These are phyloP conservation scores for Phytophthora fragariaefolia DNA, from an alignment of 352 stramenopile species.

Conservation along the genomic window DNA sequence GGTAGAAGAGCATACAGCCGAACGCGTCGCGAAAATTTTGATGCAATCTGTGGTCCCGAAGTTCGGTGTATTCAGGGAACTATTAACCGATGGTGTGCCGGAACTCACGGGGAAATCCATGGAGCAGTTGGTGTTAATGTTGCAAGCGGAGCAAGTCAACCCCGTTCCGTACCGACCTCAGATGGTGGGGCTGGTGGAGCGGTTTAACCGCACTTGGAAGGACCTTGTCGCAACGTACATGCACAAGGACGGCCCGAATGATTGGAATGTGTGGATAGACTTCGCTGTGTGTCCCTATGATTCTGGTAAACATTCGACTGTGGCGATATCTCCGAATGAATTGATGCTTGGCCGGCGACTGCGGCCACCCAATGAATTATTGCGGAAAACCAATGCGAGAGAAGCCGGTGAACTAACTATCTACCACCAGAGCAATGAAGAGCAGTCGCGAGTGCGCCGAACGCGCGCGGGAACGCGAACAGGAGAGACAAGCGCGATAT, in stretches of 20 bases:
- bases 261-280: neutral
- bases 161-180: neutral
- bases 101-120: neutral
- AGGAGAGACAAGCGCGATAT: neutral
- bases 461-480: neutral
- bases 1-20: neutral
- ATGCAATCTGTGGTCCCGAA: neutral
- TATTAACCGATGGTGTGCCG: neutral
- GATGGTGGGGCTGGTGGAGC: neutral
- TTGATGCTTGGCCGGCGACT: neutral
- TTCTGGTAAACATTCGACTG: neutral
- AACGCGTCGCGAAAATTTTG: neutral
- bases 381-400: neutral
- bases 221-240: neutral
- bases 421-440: neutral
- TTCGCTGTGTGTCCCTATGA: neutral
- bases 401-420: neutral
- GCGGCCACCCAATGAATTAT: neutral
- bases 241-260: too few relatives aligned
- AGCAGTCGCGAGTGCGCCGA: neutral
- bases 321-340: neutral
- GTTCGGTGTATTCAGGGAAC: neutral
- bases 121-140: neutral
- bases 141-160: neutral
- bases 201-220: neutral